Conservation (phyloP, 1,284 basidiomycete species). For the Microbotryomycetes sp. region DNA sequence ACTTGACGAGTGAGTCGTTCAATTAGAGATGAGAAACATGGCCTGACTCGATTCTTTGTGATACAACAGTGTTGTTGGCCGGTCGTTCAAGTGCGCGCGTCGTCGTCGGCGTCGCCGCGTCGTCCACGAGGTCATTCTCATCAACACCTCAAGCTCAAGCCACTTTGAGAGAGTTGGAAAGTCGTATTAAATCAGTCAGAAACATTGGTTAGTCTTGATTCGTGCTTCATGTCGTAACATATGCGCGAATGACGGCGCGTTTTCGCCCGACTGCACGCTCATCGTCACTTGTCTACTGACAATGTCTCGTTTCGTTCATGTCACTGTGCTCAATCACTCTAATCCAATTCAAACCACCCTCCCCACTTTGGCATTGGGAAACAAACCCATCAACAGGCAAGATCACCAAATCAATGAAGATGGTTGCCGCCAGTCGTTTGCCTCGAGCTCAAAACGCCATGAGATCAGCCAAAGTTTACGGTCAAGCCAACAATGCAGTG, state of each 20-base stretch:
- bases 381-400: constrained; percentile 10
- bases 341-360: neutral
- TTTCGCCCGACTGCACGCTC: neutral
- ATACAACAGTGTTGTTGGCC: neutral
- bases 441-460: constrained; percentile 69
- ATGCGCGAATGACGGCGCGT: neutral
- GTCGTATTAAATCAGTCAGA: constrained; percentile 91
- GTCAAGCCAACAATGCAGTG: constrained; percentile 54
- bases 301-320: neutral
- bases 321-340: neutral
- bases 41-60: too few relatives aligned
- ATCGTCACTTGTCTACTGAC: too few relatives aligned
- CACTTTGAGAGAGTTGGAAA: constrained; percentile 93
- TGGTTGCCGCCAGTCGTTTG: constrained; percentile 93
- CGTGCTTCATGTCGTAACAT: neutral
- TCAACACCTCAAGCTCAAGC: constrained; percentile 79
- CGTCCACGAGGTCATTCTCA: constrained; percentile 52
- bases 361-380: neutral
- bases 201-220: constrained; percentile 49
- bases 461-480: constrained; percentile 88
- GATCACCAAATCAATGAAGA: constrained; percentile 80
- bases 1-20: too few relatives aligned
- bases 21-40: too few relatives aligned
- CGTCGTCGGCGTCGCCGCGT: constrained; percentile 51
- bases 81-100: constrained; percentile 41